Conservation (phyloP, 1,284 basidiomycete genomes). For the Ceratobasidium sp. region DNA sequence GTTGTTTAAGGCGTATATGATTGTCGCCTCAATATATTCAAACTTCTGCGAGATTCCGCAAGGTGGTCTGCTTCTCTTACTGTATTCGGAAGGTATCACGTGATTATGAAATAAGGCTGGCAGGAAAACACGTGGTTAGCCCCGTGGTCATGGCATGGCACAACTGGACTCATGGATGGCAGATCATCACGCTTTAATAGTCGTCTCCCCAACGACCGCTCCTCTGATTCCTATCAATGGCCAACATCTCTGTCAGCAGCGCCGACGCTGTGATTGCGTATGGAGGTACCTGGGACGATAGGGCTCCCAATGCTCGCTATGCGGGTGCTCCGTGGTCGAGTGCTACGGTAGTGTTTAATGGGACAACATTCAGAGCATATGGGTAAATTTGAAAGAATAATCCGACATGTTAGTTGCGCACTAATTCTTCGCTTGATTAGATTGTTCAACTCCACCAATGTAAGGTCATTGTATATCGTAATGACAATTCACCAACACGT, state of each 20-base stretch:
- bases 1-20: too few species aligned
- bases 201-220: not conserved
- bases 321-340: not conserved
- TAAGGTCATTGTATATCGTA: not conserved
- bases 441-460: not conserved
- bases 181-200: not conserved
- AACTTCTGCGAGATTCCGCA: too few species aligned
- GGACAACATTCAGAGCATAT: not conserved
- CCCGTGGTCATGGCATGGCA: too few species aligned
- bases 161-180: too few species aligned
- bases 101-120: too few species aligned
- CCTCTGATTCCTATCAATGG: slow-evolving; percentile 10
- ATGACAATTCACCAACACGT: not conserved
- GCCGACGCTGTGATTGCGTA: not conserved
- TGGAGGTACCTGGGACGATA: not conserved
- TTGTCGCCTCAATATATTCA: too few species aligned
- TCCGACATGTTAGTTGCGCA: not conserved
- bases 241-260: not conserved
- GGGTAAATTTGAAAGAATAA: not conserved
- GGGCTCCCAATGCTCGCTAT: not conserved
- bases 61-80: too few species aligned
- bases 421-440: not conserved
- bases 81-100: too few species aligned
- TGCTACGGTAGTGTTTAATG: not conserved
- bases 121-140: too few species aligned